Evolutionary conservation across 441 rosid genomes (phyloP).

Genomic region (Adansonia rubrostipa): DNA sequence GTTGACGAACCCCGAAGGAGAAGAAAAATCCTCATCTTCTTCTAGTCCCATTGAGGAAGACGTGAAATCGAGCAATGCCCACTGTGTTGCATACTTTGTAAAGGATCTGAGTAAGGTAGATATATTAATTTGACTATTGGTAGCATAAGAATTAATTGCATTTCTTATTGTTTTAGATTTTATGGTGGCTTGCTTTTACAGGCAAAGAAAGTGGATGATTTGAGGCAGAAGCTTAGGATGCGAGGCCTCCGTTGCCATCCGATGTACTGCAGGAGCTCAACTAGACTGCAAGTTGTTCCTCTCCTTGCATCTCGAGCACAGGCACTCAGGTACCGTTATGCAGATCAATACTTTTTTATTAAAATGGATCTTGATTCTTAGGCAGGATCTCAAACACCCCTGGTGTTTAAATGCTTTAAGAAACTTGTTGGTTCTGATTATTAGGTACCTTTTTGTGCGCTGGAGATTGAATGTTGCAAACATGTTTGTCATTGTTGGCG

Average conservation of each 20-base stretch:
- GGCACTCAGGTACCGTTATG: slow-evolving; percentile 71
- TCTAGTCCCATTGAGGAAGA: slow-evolving; percentile 63
- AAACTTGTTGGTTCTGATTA: slow-evolving; percentile 13
- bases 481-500: slow-evolving; percentile 86
- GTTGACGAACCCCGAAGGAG: slow-evolving; percentile 72
- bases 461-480: slow-evolving; percentile 89
- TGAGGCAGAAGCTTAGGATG: slow-evolving; percentile 92
- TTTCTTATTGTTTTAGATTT: slow-evolving; percentile 19
- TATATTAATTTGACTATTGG: background rate
- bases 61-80: slow-evolving; percentile 58
- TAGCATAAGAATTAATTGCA: background rate
- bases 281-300: slow-evolving; percentile 80
- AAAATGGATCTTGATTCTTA: slow-evolving; percentile 2
- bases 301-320: slow-evolving; percentile 93
- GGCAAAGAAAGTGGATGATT: slow-evolving; percentile 77
- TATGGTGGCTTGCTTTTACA: slow-evolving; percentile 40
- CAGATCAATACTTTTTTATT: background rate
- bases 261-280: slow-evolving; percentile 87
- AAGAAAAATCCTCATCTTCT: slow-evolving; percentile 40
- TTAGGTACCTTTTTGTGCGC: slow-evolving; percentile 84
- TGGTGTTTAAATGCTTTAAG: background rate
- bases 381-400: background rate
- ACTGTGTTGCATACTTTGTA: slow-evolving; percentile 73
- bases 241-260: slow-evolving; percentile 97
- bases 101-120: slow-evolving; percentile 71